Base-by-base conservation (phyloP, 495 filamentous ascomycete genomes). In the Collariella sp. region DNA sequence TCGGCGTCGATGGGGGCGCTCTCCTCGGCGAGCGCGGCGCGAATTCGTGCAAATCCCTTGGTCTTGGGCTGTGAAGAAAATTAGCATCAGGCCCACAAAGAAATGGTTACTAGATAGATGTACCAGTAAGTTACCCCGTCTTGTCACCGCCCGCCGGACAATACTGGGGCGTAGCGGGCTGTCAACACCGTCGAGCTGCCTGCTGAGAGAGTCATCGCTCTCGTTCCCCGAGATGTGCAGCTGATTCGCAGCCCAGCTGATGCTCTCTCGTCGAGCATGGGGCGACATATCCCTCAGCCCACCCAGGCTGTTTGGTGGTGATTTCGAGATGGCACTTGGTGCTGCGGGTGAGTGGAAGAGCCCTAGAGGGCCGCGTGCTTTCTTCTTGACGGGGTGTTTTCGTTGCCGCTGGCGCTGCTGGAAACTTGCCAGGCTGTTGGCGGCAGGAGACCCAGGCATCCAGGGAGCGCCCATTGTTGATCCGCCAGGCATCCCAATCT, bases 11-110 rank as follows among this genome's bases (percentile, higher is more conserved):
- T 67, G 0, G 93, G 93, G 0, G 89, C 79, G 35, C 79, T 79
- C 70, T 99, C 93, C 69, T 97, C 93, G 46, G 84, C 74, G 1
- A 99, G 79, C 7, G 88, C 88, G 10, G 93, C 94, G 45, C 86
- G 82, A 60, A 99, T 94, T 3, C 93, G 85, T 2, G 91, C 89
- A 68, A 97, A 97, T 0, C 81, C 87, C 72, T 95, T 95, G 0
- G 91, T 88, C 73, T 99, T 99, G 15, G 93, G 93, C 86, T 76
- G 42, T 38, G 48, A 38, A 39, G 23, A 38, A 39, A 23, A 47
- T 62, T 29, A 53, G 54, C n/a, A 46, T 50, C 18, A 18, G 29
- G 19, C 2, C 10, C 26, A 9, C 9, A 22, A n/a, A 41, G 18
- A 10, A 15, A 53, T 2, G 36, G 9, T 7, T 15, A 43, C n/a